A percentile compares a stretch with the other conserved stretches of the same genome.
Evolutionary conservation across 192 early-diverging fungal species (phyloP).

Genomic region (Podila verticillata): DNA sequence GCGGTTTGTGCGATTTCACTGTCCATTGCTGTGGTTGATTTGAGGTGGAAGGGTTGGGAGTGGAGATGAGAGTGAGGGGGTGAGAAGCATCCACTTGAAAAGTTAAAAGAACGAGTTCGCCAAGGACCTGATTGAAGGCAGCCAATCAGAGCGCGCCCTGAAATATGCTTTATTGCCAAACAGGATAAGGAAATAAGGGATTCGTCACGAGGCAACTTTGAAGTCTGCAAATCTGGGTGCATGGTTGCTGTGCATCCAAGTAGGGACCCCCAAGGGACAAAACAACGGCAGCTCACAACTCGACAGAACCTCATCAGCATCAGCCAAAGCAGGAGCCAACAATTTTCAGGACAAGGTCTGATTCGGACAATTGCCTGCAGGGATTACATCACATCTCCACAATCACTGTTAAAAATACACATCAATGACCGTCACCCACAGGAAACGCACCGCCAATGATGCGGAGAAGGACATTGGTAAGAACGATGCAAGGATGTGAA

Average conservation of each 20-base stretch:
- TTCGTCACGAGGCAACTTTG: neutral
- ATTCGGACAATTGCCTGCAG: no score
- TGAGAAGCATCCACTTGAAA: neutral
- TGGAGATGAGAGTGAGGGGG: neutral
- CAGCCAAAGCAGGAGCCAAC: no score
- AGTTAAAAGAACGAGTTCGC: neutral
- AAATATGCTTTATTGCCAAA: slow-evolving; percentile 1
- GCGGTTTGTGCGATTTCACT: slow-evolving; percentile 67
- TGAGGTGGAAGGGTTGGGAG: neutral
- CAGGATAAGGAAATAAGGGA: neutral
- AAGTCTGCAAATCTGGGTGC: neutral
- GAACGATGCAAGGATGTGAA: neutral
- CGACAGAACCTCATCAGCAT: no score
- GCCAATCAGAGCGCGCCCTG: slow-evolving; percentile 1
- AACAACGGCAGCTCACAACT: no score
- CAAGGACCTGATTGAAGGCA: neutral
- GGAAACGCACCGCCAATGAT: slow-evolving; percentile 48
- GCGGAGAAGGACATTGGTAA: slow-evolving; percentile 51
- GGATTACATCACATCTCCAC: no score
- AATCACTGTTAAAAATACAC: neutral
- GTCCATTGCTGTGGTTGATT: slow-evolving; percentile 55
- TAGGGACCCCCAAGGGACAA: no score
- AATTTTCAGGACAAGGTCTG: no score
- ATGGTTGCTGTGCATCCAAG: no score
- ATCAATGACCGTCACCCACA: slow-evolving; percentile 51